phyloP scores from a whole-genome alignment of 169 alveolate genomes.

The Pseudocohnilembus persalinus region DNA sequence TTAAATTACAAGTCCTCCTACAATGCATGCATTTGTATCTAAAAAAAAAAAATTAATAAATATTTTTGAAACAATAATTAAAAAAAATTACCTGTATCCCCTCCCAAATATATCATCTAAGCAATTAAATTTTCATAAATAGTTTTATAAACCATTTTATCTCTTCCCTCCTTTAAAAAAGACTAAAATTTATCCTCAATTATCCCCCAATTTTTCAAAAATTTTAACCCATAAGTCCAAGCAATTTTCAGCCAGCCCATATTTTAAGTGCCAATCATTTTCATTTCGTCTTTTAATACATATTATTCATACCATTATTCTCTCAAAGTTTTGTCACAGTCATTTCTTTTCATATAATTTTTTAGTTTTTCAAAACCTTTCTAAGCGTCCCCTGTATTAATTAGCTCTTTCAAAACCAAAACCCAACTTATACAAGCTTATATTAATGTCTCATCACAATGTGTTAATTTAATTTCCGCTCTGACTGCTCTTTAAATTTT shows the following conservation, averaged over 20 bases:
- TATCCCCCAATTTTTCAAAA: background rate
- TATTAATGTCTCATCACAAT: background rate
- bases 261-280: background rate
- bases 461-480: background rate
- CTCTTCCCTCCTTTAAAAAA: no score
- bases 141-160: no score
- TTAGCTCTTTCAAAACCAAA: background rate
- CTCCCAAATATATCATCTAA: background rate
- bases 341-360: no score
- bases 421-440: background rate
- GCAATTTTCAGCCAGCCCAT: background rate
- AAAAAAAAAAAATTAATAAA: no score
- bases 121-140: no score
- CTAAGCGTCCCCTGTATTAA: background rate
- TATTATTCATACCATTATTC: background rate
- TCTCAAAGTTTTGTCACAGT: background rate
- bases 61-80: no score
- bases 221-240: background rate
- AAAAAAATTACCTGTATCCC: no score
- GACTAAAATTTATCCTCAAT: no score
- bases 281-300: background rate
- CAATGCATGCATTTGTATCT: background rate
- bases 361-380: no score
- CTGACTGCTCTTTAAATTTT: background rate
- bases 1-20: background rate